Evolutionary conservation across 2,329 filamentous ascomycete genomes (phyloP).

Genomic region (Blumeria hordei): DNA sequence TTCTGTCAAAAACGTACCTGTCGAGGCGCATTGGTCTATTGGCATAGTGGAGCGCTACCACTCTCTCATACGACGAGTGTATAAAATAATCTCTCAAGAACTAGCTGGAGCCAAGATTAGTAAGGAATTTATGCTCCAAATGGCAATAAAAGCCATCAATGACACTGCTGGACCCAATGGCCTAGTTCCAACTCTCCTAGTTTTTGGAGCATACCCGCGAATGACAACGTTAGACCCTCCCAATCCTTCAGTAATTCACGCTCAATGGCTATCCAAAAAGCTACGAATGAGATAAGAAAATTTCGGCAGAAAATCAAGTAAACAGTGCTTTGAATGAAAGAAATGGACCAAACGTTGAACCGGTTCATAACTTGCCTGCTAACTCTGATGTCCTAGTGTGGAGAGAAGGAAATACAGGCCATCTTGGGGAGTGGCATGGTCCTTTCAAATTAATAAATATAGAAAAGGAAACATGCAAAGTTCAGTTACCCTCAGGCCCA

Average conservation of each 20-base stretch:
- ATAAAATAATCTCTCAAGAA: slow-evolving; percentile 2
- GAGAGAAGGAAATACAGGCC: background rate
- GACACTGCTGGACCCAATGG: slow-evolving; percentile 1
- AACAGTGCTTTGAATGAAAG: background rate
- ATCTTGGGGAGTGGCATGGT: background rate
- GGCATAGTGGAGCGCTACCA: slow-evolving; percentile 2
- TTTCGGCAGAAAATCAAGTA: background rate
- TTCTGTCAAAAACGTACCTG: too few species aligned
- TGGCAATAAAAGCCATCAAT: slow-evolving; percentile 4
- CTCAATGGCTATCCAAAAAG: slow-evolving; percentile 1
- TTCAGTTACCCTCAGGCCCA: background rate
- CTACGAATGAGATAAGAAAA: slow-evolving; percentile 2
- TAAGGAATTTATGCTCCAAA: slow-evolving; percentile 2
- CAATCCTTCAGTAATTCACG: background rate
- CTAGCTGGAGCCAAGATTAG: background rate
- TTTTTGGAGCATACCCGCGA: slow-evolving; percentile 2
- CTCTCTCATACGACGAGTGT: background rate
- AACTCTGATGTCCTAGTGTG: slow-evolving; percentile 2
- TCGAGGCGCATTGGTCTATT: background rate
- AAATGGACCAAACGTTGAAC: background rate
- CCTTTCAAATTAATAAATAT: background rate
- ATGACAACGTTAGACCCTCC: background rate
- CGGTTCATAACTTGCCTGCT: slow-evolving; percentile 1
- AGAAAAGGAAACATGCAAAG: slow-evolving; percentile 1
- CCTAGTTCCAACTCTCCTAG: slow-evolving; percentile 1